Evolutionary conservation across 441 rosid species (phyloP).

Genomic region (Populus tomentosa): DNA sequence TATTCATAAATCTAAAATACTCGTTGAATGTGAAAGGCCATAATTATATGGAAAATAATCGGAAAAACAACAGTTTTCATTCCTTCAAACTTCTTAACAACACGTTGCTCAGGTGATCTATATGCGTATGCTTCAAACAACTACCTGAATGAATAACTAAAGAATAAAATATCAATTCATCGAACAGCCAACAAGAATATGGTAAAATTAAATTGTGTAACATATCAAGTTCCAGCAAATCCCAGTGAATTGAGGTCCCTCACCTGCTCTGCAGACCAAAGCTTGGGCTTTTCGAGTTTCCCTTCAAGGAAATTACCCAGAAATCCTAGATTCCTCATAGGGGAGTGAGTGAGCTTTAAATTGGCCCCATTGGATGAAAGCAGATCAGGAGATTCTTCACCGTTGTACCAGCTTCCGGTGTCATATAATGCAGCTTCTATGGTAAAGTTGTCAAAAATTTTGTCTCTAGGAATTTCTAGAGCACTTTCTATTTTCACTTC

Average conservation of each 20-base stretch:
- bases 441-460: slow-evolving; percentile 46
- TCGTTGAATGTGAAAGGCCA: background rate
- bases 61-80: background rate
- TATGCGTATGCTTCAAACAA: background rate
- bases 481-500: slow-evolving; percentile 81
- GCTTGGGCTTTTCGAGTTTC: slow-evolving; percentile 73
- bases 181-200: background rate
- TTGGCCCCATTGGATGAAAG: slow-evolving; percentile 61
- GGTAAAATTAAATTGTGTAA: background rate
- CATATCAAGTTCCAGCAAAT: background rate
- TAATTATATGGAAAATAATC: background rate
- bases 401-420: slow-evolving; percentile 57
- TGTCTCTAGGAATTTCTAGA: slow-evolving; percentile 47
- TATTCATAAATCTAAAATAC: background rate
- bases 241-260: slow-evolving; percentile 29
- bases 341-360: slow-evolving; percentile 43
- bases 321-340: slow-evolving; percentile 43
- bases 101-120: background rate
- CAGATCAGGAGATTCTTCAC: slow-evolving; percentile 38
- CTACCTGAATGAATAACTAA: background rate
- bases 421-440: slow-evolving; percentile 81
- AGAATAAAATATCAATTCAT: background rate
- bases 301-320: slow-evolving; percentile 73
- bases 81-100: background rate
- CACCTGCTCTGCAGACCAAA: slow-evolving; percentile 97